Conservation (phyloP, 2,329 filamentous ascomycete genomes). For the Thyridium curvatum region DNA sequence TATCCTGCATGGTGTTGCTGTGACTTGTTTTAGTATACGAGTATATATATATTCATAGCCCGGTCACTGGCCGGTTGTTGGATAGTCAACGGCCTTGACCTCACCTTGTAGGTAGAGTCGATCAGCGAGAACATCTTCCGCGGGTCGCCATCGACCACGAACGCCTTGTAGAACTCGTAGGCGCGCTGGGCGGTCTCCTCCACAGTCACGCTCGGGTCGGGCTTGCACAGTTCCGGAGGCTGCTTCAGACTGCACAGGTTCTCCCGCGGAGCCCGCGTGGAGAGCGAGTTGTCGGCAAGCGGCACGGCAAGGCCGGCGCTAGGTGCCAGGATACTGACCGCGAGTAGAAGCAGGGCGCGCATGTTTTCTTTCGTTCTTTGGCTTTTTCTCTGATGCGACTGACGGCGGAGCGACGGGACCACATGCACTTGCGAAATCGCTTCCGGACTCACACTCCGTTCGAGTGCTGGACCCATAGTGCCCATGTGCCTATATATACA, state of each 20-base stretch:
- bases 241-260: constrained; percentile 27
- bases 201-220: constrained; percentile 22
- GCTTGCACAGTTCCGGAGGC: constrained; percentile 27
- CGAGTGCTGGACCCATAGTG: too few species aligned
- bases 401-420: too few species aligned
- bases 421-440: too few species aligned
- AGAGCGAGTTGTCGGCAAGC: constrained; percentile 11
- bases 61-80: too few species aligned
- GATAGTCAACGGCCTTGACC: too few species aligned
- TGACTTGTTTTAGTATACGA: too few species aligned
- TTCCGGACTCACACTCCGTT: too few species aligned
- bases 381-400: too few species aligned
- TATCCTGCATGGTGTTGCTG: constrained; percentile 32
- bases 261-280: constrained; percentile 24
- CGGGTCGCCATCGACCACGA: constrained; percentile 31
- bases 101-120: constrained; percentile 26
- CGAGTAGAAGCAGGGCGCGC: constrained; percentile 17
- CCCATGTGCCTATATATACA: too few species aligned
- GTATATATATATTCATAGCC: too few species aligned
- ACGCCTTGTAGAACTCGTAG: constrained; percentile 32
- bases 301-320: constrained; percentile 18
- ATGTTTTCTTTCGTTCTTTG: constrained; percentile 12
- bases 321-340: constrained; percentile 17
- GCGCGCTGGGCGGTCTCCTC: constrained; percentile 29
- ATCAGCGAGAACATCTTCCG: constrained; percentile 33